Base-by-base conservation (phyloP, 139 green algal genomes). In the Closterium sp. region DNA sequence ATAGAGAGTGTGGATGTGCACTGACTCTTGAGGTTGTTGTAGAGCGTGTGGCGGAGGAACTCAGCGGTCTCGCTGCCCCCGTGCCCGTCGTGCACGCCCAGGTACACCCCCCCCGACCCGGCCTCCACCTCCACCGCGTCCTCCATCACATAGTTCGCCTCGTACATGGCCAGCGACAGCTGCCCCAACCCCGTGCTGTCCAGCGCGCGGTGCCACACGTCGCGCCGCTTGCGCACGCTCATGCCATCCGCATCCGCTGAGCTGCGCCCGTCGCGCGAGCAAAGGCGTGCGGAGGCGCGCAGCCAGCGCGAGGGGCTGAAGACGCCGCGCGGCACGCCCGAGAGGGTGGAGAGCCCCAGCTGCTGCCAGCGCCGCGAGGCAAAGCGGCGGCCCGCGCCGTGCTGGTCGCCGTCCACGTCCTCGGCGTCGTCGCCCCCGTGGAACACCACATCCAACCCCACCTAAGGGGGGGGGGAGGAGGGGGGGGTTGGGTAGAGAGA, bases 111-210 rank as follows among this genome's bases (percentile, higher is more conserved):
- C 1, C 87, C 92, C 25, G 86, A 35, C 16, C 34, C 38, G 10
- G 90, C n/a, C 33, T 90, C 69, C 87, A 93, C 90, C 85, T 92
- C 36, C 25, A 32, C 35, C 10, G 90, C 35, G 66, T 92, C 90
- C 85, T 92, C 90, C 90, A 92, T 92, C 21, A 92, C 85, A 25
- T 92, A 92, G 90, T 92, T 92, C 31, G 90, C 90, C 90, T 92
- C 90, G 33, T 92, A 92, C 90, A 90, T 92, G 34, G 90, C 90
- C 23, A 91, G 34, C 25, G 85, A 91, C 5, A 92, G 92, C 33
- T 91, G 33, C 28, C 90, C 90, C 34, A 66, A 84, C 30, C 25
- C 23, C 33, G 90, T 92, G 25, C 25, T 55, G 33, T 92, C 43
- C 34, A 92, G 85, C 23, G 89, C 89, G 2, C 84, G 32, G 87